Conservation (phyloP, 1,139 yeast species). For the Taphrina betulina region DNA sequence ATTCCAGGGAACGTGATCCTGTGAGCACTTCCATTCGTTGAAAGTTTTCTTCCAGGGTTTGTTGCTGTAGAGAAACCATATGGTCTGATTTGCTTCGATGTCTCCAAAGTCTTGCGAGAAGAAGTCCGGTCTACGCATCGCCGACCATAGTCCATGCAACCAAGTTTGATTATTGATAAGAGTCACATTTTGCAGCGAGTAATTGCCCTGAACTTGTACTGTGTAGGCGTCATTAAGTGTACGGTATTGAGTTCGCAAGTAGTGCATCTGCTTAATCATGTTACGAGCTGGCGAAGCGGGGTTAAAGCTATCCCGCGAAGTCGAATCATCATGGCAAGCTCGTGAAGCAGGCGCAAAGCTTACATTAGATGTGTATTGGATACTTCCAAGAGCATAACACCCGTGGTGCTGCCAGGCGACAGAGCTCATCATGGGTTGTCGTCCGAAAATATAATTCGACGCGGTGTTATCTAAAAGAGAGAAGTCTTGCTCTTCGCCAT, state of each 20-base stretch:
- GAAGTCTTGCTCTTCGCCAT: constrained; percentile 34
- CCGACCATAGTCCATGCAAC: constrained; percentile 24
- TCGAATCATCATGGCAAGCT: constrained; percentile 31
- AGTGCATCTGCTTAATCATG: constrained; percentile 26
- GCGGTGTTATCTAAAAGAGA: constrained; percentile 31
- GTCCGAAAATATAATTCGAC: constrained; percentile 31
- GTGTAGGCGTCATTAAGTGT: constrained; percentile 24
- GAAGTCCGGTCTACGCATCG: constrained; percentile 14
- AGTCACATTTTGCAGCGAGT: constrained; percentile 6
- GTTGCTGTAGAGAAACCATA: constrained; percentile 27
- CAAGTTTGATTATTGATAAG: constrained; percentile 18
- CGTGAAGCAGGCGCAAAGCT: constrained; percentile 23
- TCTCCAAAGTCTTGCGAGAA: constrained; percentile 10
- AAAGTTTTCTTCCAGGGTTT: neutral
- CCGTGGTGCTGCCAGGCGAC: constrained; percentile 34
- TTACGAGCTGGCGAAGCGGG: constrained; percentile 24
- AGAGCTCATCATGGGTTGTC: constrained; percentile 32
- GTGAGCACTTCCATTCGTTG: constrained; percentile 14
- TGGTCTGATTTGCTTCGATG: constrained; percentile 1
- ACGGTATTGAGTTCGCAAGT: constrained; percentile 23
- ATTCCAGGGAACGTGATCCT: constrained; percentile 1
- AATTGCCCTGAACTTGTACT: constrained; percentile 22
- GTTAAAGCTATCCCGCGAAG: constrained; percentile 26
- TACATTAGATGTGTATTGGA: constrained; percentile 21
- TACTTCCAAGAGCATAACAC: constrained; percentile 28